Evolutionary conservation across 2,329 filamentous ascomycete species (phyloP).

Genomic region (Rasamsonia emersonii): DNA sequence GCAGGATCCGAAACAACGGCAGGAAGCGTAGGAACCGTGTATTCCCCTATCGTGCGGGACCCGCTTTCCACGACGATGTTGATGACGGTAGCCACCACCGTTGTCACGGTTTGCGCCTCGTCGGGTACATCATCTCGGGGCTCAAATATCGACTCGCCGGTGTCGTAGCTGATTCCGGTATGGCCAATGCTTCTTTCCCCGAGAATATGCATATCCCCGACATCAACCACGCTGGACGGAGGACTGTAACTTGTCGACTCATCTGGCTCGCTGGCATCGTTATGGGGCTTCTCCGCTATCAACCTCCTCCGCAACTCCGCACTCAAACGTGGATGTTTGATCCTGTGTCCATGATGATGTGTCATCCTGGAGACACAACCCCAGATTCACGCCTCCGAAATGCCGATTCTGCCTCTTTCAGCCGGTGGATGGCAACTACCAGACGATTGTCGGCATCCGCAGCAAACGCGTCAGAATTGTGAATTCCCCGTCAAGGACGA

Average conservation of each 20-base stretch:
- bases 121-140: slow-evolving; percentile 2
- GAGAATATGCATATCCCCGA: neutral
- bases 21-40: slow-evolving; percentile 16
- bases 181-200: slow-evolving; percentile 1
- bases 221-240: neutral
- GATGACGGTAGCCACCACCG: slow-evolving; percentile 14
- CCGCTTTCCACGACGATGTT: slow-evolving; percentile 16
- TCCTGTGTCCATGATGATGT: slow-evolving; percentile 8
- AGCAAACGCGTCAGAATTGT: neutral
- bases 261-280: neutral
- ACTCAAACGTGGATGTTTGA: slow-evolving; percentile 4
- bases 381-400: neutral
- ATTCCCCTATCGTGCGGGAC: slow-evolving; percentile 11
- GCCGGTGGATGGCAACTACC: neutral
- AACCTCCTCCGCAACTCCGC: slow-evolving; percentile 4
- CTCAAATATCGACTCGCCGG: neutral
- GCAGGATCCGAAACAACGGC: slow-evolving; percentile 16
- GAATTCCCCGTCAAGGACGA: neutral
- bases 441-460: neutral
- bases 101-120: slow-evolving; percentile 9
- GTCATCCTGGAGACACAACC: slow-evolving; percentile 7
- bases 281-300: neutral
- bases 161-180: neutral
- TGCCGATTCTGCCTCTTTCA: neutral
- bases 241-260: neutral